Evolutionary conservation across 176 grass and related monocot species (phyloP), one percentile per base, ranked within the genome.

Genomic region (Zea luxurians): DNA sequence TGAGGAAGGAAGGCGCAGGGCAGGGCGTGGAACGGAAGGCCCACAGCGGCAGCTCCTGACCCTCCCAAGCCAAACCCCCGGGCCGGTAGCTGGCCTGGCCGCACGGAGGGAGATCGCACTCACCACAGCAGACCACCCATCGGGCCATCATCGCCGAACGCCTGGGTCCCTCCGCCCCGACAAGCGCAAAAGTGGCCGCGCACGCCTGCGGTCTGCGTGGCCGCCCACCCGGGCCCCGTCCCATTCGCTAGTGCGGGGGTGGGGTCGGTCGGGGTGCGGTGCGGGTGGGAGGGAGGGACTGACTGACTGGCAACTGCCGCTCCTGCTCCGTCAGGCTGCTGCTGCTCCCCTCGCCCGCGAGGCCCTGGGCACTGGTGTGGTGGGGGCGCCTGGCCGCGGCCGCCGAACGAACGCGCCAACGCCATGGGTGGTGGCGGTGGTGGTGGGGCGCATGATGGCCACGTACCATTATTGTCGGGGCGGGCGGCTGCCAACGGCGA

Each of bases 111-210:
- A 61, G 59, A 62, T 69, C 86, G 70, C 86, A 88, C 81, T 80
- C 21, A 49, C 21, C 34, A 27, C 6, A 5, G 53, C 62, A 75
- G 37, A 4, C 13, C 10, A 35, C 36, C 69, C 47, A 20, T 21
- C 66, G 8, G 9, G 68, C 27, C 47, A 37, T 17, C 47, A 37
- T 17, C 2, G 42, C 67, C 18, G 66, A 9, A 2, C 16, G n/a
- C 15, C 41, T 40, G 78, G 74, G 36, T 15, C 81, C 74, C 34
- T 6, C 6, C 63, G 16, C 16, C 54, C 77, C 86, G 86, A 88
- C 86, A 88, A 42, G 65, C 57, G 71, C 11, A 57, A 88, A 88
- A 84, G 86, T 65, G 57, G 52, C 71, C 71, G 71, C 86, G 86
- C 86, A 88, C 82, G 77, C 82, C 86, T 84, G 76, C 65, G 80